phyloP scores from a whole-genome alignment of 768 basidiomycete species.

The Wakefieldia striispora region DNA sequence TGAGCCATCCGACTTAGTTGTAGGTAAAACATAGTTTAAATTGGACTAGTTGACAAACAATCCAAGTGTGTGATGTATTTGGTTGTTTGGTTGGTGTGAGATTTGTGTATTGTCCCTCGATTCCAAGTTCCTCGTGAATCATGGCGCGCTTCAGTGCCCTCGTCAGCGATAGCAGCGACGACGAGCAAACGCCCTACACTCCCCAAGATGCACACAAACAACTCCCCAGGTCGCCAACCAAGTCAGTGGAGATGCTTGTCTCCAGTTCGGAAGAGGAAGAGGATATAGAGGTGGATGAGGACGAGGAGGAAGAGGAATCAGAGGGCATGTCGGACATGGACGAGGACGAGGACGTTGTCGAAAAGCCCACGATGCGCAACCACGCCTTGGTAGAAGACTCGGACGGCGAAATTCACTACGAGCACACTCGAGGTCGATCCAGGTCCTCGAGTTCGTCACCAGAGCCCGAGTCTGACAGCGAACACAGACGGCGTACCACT shows the following conservation, averaged over 20 bases:
- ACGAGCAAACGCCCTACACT: slow-evolving; percentile 41
- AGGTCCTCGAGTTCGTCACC: slow-evolving; percentile 27
- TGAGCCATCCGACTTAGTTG: background rate
- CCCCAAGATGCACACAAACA: slow-evolving; percentile 24
- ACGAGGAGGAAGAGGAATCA: slow-evolving; percentile 38
- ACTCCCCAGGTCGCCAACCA: slow-evolving; percentile 15
- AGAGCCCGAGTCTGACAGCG: slow-evolving; percentile 17
- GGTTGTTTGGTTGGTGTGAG: slow-evolving; percentile 29
- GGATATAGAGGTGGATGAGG: slow-evolving; percentile 31
- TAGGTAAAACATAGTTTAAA: background rate
- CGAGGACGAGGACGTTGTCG: slow-evolving; percentile 45
- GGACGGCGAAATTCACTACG: slow-evolving; percentile 51
- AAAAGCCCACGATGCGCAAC: slow-evolving; percentile 34
- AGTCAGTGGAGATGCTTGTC: slow-evolving; percentile 27
- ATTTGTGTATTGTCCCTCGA: slow-evolving; percentile 23
- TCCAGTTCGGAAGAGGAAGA: slow-evolving; percentile 29
- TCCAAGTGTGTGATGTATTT: slow-evolving; percentile 21
- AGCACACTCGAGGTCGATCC: slow-evolving; percentile 37
- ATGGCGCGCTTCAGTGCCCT: slow-evolving; percentile 74
- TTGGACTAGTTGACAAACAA: background rate
- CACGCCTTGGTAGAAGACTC: slow-evolving; percentile 53
- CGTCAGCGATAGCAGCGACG: slow-evolving; percentile 54
- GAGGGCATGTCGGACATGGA: slow-evolving; percentile 47
- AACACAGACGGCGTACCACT: slow-evolving; percentile 37
- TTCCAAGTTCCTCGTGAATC: slow-evolving; percentile 12